Conservation (phyloP, 164 flowering plant genomes). For the Dillenia suffruticosa region DNA sequence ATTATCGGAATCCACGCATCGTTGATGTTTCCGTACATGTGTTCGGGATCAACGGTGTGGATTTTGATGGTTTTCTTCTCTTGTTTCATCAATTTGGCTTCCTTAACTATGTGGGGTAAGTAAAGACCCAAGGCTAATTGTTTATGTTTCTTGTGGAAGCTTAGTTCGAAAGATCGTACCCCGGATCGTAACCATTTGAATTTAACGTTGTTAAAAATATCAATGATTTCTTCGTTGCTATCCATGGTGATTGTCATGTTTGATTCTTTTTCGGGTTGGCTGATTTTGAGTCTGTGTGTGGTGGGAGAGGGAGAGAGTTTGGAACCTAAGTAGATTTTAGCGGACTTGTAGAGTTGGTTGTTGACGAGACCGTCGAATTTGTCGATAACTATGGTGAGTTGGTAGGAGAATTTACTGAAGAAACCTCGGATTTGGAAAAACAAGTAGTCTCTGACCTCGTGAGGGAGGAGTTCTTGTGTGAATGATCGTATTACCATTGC, state of each 20-base stretch:
- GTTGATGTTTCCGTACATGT: slow-evolving; percentile 15
- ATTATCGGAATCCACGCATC: slow-evolving; percentile 20
- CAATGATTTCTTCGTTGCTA: slow-evolving; percentile 16
- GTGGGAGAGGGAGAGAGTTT: slow-evolving; percentile 21
- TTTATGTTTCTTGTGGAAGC: slow-evolving; percentile 27
- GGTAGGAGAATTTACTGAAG: slow-evolving; percentile 23
- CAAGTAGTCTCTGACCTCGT: slow-evolving; percentile 18
- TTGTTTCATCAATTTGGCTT: slow-evolving; percentile 17
- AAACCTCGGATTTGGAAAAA: slow-evolving; percentile 11
- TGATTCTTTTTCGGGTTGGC: slow-evolving; percentile 22
- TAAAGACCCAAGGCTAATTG: slow-evolving; percentile 23
- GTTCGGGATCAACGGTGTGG: slow-evolving; percentile 19
- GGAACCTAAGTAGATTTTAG: slow-evolving; percentile 27
- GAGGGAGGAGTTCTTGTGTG: slow-evolving; percentile 23
- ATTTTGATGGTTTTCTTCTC: slow-evolving; percentile 28
- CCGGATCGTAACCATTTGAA: slow-evolving; percentile 26
- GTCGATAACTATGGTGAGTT: slow-evolving; percentile 35
- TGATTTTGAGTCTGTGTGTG: slow-evolving; percentile 15
- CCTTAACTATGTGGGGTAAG: slow-evolving; percentile 22
- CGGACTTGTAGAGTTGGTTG: slow-evolving; percentile 37
- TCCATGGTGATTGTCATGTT: slow-evolving; percentile 20
- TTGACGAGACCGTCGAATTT: slow-evolving; percentile 28
- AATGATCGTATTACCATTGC: slow-evolving; percentile 24
- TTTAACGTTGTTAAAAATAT: slow-evolving; percentile 22
- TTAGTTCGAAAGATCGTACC: slow-evolving; percentile 30